Conservation (phyloP, 179 eudicot genomes). For the Kewa caespitosa region DNA sequence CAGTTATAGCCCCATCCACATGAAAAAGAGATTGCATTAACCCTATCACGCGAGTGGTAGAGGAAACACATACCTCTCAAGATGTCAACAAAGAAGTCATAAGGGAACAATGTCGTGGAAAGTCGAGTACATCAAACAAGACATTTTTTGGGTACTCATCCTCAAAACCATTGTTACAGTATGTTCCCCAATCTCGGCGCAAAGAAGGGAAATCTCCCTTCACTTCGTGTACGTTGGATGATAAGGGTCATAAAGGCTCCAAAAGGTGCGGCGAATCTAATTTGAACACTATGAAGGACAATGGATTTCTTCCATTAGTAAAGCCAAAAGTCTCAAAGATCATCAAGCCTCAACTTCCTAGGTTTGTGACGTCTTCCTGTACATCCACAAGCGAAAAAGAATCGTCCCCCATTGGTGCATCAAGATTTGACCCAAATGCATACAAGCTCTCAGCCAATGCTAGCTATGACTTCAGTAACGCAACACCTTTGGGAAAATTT, state of each 20-base stretch:
- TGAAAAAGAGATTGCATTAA: neutral
- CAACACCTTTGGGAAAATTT: too few relatives aligned
- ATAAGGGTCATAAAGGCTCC: neutral
- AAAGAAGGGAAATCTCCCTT: neutral
- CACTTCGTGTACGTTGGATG: neutral
- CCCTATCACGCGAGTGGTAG: neutral
- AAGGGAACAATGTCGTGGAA: too few relatives aligned
- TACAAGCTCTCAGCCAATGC: constrained; percentile 3
- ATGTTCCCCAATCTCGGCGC: neutral
- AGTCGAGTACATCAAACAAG: neutral
- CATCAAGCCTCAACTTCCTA: neutral
- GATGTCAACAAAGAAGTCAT: neutral
- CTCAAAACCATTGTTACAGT: neutral
- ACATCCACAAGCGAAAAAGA: neutral
- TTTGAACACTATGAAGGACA: neutral
- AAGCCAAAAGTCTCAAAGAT: neutral
- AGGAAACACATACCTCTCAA: neutral
- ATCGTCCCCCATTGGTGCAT: too few relatives aligned
- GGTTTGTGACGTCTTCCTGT: neutral
- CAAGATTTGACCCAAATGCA: neutral
- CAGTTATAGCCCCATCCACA: neutral
- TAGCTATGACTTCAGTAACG: neutral
- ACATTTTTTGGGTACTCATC: neutral
- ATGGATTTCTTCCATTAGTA: too few relatives aligned
- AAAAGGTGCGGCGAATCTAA: neutral